Evolutionary conservation across 305 asterid genomes (phyloP).

Genomic region (Plantago lanceolata): DNA sequence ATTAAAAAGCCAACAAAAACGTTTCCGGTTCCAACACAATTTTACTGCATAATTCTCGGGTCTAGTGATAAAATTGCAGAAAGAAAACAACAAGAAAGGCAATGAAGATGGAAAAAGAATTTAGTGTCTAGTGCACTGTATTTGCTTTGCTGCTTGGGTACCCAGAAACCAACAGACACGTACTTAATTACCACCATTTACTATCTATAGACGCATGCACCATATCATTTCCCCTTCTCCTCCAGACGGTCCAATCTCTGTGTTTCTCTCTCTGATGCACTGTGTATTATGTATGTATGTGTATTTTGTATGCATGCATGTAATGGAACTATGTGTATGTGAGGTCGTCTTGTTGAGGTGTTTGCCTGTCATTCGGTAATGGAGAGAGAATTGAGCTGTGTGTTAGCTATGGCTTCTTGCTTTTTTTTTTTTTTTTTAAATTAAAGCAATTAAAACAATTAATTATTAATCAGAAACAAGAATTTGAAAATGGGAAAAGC

Average conservation of each 20-base stretch:
- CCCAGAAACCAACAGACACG: constrained; percentile 37
- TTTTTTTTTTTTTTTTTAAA: no score
- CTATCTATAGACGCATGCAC: neutral
- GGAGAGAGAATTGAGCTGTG: constrained; percentile 47
- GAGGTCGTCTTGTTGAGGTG: neutral
- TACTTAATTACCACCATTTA: constrained; percentile 25
- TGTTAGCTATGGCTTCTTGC: constrained; percentile 19
- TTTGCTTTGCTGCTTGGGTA: constrained; percentile 19
- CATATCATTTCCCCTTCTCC: constrained; percentile 36
- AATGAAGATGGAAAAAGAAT: neutral
- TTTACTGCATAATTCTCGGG: constrained; percentile 15
- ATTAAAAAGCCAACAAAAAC: neutral
- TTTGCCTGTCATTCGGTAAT: neutral
- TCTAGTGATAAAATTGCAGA: neutral
- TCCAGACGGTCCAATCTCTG: constrained; percentile 16
- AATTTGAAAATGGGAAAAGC: neutral
- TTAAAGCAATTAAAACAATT: no score
- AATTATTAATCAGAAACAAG: constrained; percentile 1
- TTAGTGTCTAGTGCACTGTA: constrained; percentile 10
- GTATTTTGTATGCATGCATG: neutral
- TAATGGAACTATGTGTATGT: neutral
- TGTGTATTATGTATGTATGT: neutral
- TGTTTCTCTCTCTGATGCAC: constrained; percentile 17
- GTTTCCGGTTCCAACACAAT: neutral
- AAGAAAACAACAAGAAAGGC: constrained; percentile 8